Evolutionary conservation across 2,329 filamentous ascomycete species (phyloP), one percentile per base, ranked within the genome.

Genomic region (Diaporthe longicolla): DNA sequence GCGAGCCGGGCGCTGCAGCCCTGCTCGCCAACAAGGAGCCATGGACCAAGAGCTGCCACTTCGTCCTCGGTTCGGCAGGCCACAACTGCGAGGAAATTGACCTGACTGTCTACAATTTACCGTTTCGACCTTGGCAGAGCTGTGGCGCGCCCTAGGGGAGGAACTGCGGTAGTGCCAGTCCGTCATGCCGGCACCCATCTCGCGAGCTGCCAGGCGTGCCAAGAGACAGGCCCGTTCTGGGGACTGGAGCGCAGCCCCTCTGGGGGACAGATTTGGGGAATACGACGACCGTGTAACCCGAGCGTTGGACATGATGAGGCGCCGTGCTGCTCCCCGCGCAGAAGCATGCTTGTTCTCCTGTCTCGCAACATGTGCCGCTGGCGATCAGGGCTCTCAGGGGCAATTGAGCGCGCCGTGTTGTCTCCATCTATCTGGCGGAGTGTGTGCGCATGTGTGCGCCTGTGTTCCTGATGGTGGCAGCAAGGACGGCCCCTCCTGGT

Each of bases 251-350:
- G 32, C 65, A 37, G 32, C 21, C 40, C 40, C 13, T 19, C 26
- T 21, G n/a, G 48, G 48, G 9, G 32, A 21, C 15, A 13, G 29
- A 9, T 13, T n/a, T 13, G 52, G 29, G 21, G 45, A 26, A 52
- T 63, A 63, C 57, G 70, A 71, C 58, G 48, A 55, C 70, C 24
- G 70, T 63, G 57, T 55, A 63, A 71, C 57, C 52, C n/a, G 40
- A 48, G n/a, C 29, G 37, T 21, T 40, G 66, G 26, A n/a, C 35
- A 37, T 37, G 52, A 57, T n/a, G 50, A 13, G n/a, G 65, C 48
- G 24, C 35, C 19, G 17, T 32, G 24, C n/a, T 26, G 29, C 58
- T 61, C 24, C 61, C 43, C 43, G 43, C 43, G 40, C 40, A 45
- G 40, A 43, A 43, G 43, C 61, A 48, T 66, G 61, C 43, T n/a